phyloP scores from a whole-genome alignment of 2,329 filamentous ascomycete species.

The Chaetomium globosum region DNA sequence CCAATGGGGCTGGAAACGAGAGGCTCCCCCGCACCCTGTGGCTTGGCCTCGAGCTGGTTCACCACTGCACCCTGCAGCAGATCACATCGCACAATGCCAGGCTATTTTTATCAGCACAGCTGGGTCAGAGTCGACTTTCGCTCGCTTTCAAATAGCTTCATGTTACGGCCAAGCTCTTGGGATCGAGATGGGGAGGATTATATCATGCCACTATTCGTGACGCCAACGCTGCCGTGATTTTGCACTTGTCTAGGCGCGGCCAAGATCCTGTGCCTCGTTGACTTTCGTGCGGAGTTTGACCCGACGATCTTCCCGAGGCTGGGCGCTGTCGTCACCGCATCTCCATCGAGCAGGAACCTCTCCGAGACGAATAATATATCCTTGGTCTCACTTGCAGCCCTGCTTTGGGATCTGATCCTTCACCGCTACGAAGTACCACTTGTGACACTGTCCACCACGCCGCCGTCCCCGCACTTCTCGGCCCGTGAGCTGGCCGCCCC shows the following conservation, averaged over 20 bases:
- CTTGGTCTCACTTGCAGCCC: not conserved
- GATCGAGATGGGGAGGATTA: not conserved
- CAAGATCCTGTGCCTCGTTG: not conserved
- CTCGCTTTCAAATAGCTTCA: not conserved
- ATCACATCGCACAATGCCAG: conserved; percentile 6
- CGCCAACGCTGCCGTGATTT: not conserved
- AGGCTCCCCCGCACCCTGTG: not conserved
- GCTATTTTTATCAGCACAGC: conserved; percentile 17
- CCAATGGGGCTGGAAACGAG: not conserved
- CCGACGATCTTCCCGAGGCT: not conserved
- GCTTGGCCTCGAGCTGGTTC: not conserved
- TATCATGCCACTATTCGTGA: conserved; percentile 6
- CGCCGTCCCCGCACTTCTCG: not conserved
- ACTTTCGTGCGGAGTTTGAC: not conserved
- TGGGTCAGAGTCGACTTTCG: not conserved
- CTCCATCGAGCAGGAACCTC: not conserved
- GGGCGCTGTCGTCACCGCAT: not conserved
- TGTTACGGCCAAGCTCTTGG: conserved; percentile 11
- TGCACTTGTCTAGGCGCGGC: not conserved
- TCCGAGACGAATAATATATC: not conserved
- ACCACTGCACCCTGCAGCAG: not conserved
- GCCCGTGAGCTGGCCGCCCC: conserved; percentile 6
- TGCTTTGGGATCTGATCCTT: not conserved
- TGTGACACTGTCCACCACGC: not conserved
- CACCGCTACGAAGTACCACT: conserved; percentile 14